Base-by-base conservation (phyloP, 163 green algal species). In the Prototheca wickerhamii region DNA sequence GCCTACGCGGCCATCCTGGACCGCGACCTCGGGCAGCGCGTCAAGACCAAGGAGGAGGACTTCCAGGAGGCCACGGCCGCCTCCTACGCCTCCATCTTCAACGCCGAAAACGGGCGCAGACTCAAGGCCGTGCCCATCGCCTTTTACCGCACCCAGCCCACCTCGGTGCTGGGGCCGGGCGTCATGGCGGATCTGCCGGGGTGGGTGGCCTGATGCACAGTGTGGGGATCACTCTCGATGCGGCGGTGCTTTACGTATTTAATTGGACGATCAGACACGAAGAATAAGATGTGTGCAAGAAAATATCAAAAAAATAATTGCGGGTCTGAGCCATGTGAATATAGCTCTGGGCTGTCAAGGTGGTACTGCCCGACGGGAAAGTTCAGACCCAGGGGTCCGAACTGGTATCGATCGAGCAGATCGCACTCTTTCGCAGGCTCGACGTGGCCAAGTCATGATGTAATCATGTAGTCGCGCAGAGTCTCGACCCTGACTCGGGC, bases 11-110 rank as follows among this genome's bases (percentile, higher is more conserved):
- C 55, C 0, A 63, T 90, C 12, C 72, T 97, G 33, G 86, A 96
- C 64, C 89, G 86, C 56, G 89, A 97, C 60, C 68, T 97, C 6
- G 62, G 68, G 1, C 77, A 95, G 67, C 71, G 82, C 12, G 70
- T 61, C 20, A 87, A 83, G 37, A 90, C 85, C 3, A 73, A 70
- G 1, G 91, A 97, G 71, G 55, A 94, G 1, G 74, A 91, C 75
- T 35, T 95, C 2, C 43, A 43, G 4, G 77, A 77, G 5, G 52
- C 91, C 44, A 60, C 89, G 18, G 28, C 46, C 0, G 61, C 58
- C 3, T 82, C 68, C 6, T 91, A 89, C 34, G 58, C 63, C 8
- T 68, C 37, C 18, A 63, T 89, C 31, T 72, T 78, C 31, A 49
- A 23, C 0, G 52, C 59, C 8, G 86, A 93, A 67, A 59, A 79